phyloP scores from a whole-genome alignment of 129 eudicot species.

The Daucus carota region DNA sequence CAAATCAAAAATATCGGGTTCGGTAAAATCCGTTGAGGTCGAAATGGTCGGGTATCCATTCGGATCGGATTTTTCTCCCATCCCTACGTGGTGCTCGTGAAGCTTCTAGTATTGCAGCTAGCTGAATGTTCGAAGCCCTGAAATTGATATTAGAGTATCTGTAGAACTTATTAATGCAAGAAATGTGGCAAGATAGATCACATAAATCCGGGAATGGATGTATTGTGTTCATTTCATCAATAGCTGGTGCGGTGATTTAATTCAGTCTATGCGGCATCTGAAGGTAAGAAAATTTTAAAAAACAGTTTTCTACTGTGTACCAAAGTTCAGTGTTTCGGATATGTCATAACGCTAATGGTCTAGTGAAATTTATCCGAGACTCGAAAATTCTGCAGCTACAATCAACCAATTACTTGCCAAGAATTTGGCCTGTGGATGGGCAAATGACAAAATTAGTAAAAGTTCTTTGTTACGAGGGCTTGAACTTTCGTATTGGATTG shows the following conservation, averaged over 20 bases:
- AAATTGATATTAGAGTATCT: too few relatives aligned
- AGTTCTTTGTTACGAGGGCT: too few relatives aligned
- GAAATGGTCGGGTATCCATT: too few relatives aligned
- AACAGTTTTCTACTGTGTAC: neutral
- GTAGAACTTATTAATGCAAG: too few relatives aligned
- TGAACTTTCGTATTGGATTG: too few relatives aligned
- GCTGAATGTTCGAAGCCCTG: too few relatives aligned
- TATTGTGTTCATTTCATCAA: slow-evolving; percentile 62
- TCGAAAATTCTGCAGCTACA: neutral
- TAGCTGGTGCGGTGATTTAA: slow-evolving; percentile 44
- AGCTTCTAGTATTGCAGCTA: too few relatives aligned
- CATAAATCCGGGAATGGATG: slow-evolving; percentile 48
- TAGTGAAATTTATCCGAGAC: neutral
- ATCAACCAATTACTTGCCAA: slow-evolving; percentile 22
- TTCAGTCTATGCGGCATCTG: slow-evolving; percentile 53
- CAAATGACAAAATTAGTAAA: slow-evolving; percentile 19
- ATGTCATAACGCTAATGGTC: neutral
- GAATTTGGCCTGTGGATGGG: slow-evolving; percentile 27
- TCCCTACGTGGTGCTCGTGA: too few relatives aligned
- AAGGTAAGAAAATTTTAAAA: slow-evolving; percentile 30
- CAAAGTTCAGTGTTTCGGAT: neutral
- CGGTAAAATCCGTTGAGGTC: too few relatives aligned
- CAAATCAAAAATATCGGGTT: too few relatives aligned
- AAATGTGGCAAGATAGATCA: too few relatives aligned
- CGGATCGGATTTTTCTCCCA: too few relatives aligned